Base-by-base conservation (phyloP, 345 rosid genomes). In the Viola odorata region DNA sequence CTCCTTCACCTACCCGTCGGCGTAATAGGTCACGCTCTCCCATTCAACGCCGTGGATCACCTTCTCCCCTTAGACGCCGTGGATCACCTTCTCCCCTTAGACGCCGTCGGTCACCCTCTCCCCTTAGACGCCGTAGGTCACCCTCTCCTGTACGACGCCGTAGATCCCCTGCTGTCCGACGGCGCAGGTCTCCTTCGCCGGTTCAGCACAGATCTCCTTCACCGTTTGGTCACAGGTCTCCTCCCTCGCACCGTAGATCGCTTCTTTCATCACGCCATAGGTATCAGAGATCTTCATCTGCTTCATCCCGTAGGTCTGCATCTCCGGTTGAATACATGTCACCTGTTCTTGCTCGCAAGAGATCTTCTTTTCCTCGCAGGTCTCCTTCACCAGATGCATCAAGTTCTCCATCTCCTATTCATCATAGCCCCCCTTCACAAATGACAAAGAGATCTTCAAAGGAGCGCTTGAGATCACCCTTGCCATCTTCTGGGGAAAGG, bases 341-440 rank as follows among this genome's bases (percentile, higher is more conserved):
- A 50, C 79, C 88, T 48, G 7, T 55, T 32, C 61, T 73, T 59
- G 49, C 65, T 8, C 73, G 40, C 52, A 60, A 65, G 77, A 86
- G 79, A 64, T 75, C 84, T 12, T 70, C 79, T 65, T 63, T 83
- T 23, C 69, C 7, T 16, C 73, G 62, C 56, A 78, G 76, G 63
- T 84, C 89, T 68, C 65, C 64, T 36, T 78, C 80, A 15, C 76
- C 62, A 51, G 39, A 53, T 47, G 71, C 41, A 39, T 79, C 77
- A 5, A 76, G 77, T 53, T 87, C 87, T 63, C 70, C 81, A 23
- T 77, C 94, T 63, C 77, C 83, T 60, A 63, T 61, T 48, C 78
- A 47, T 1, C 81, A 14, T 55, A 73, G 78, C 57, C 71, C 81
- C 57, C 79, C 72, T 57, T 81, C 82, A 47, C 82, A 84, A 3